These are phyloP conservation scores for Eucalyptus sp. DNA, from an alignment of 345 rosid genomes.

Conservation along the genomic window DNA sequence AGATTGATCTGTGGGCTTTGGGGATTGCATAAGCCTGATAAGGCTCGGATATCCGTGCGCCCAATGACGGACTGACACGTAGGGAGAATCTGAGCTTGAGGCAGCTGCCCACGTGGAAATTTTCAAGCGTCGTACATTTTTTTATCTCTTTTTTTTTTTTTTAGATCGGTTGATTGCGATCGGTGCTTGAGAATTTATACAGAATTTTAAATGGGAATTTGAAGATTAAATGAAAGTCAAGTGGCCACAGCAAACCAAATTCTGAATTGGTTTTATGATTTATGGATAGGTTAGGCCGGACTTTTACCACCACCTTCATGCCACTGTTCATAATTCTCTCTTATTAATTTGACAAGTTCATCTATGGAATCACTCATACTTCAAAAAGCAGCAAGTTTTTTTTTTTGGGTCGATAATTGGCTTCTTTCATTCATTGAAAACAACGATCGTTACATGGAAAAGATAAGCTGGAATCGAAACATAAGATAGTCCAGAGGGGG, in stretches of 20 bases:
- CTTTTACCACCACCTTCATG: neutral
- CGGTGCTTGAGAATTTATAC: neutral
- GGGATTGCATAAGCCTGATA: neutral
- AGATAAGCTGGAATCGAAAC: no score
- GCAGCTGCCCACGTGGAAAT: neutral
- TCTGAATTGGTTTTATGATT: neutral
- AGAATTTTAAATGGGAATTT: neutral
- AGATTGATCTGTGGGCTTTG: neutral
- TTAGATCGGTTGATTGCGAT: neutral
- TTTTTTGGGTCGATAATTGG: no score
- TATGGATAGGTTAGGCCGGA: neutral
- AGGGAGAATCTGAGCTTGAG: neutral
- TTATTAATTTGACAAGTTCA: neutral
- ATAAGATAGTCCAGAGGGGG: no score
- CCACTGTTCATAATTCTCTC: neutral
- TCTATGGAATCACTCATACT: rapidly evolving
- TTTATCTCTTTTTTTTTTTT: neutral
- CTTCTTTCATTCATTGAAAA: no score
- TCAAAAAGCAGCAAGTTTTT: rapidly evolving
- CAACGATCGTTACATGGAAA: no score
- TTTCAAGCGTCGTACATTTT: neutral
- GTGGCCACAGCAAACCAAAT: neutral
- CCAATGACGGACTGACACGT: neutral
- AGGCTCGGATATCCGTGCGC: neutral
- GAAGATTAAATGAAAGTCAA: neutral